Base-by-base conservation (phyloP, 805 yeast species). In the Kuraishia hungarica region DNA sequence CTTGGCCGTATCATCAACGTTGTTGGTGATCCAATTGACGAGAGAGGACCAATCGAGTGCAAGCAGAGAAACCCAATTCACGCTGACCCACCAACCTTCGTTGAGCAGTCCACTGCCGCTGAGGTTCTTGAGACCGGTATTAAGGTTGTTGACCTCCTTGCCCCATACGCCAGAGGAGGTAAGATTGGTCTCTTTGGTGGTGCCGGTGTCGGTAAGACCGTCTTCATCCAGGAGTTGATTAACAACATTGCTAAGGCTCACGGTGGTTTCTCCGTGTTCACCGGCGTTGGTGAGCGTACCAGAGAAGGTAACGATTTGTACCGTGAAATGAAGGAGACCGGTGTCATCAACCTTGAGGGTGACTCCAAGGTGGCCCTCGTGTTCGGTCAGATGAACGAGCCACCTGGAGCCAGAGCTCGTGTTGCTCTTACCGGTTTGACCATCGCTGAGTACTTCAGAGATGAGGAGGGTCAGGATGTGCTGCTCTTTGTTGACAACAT, bases 131-230 rank as follows among this genome's bases (percentile, higher is more conserved):
- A 92, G 83, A 93, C 99, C 64, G 97, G 99, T 90, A 93, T 93
- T 77, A 93, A 93, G 86, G 99, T 93, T 78, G 99, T 93, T 81
- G 99, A 93, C 77, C 83, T 93, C 74, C 85, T 93, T 67, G 99
- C 99, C 68, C 99, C 99, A 68, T 93, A 93, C 83, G 98, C 99
- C 75, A 91, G 97, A 89, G 99, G 99, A 89, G 99, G 99, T 89
- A 93, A 93, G 87, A 93, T 93, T 90, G 99, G 99, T 87, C 86
- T 93, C 74, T 93, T 93, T 88, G 99, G 99, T 84, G 99, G 99
- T 93, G 99, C 99, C 78, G 99, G 99, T 93, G 99, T 93, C 89
- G 99, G 99, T 82, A 93, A 93, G 81, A 93, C 99, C 78, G 99
- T 93, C 63, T 93, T 93, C 82, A 93, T 93, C 81, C 99, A 93